A percentile compares a stretch with the other conserved stretches of the same genome.
Evolutionary conservation across 2,329 filamentous ascomycete species (phyloP).

Genomic region (Phialocephala sp.): DNA sequence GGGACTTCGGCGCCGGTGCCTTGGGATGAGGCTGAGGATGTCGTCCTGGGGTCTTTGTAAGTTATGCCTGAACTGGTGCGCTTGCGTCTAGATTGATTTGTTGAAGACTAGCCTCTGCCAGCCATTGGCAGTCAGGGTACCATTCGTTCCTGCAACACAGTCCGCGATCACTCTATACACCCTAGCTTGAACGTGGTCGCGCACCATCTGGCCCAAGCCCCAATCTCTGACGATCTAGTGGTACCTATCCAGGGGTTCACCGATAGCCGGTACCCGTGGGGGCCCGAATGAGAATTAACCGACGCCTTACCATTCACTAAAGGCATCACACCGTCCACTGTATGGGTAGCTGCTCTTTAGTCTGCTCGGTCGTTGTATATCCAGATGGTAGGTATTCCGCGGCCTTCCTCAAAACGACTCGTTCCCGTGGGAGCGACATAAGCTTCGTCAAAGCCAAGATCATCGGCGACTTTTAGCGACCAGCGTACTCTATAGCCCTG

Average conservation of each 20-base stretch:
- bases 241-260: too few species aligned
- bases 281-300: neutral
- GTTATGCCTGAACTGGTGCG: neutral
- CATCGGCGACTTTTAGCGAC: neutral
- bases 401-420: neutral
- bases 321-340: neutral
- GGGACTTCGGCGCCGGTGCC: neutral
- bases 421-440: neutral
- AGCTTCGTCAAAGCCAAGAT: neutral
- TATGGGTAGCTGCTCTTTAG: neutral
- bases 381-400: neutral
- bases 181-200: neutral
- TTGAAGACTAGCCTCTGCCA: neutral
- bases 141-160: too few species aligned
- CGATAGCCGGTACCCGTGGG: neutral
- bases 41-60: neutral
- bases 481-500: constrained; percentile 1
- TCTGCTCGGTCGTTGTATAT: neutral
- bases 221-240: neutral
- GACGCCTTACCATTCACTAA: too few species aligned
- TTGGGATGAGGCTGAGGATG: neutral
- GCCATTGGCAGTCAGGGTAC: neutral
- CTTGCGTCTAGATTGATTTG: neutral
- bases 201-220: neutral
- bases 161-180: neutral